phyloP scores from a whole-genome alignment of 2,329 filamentous ascomycete species.

The Xylaria sp. region DNA sequence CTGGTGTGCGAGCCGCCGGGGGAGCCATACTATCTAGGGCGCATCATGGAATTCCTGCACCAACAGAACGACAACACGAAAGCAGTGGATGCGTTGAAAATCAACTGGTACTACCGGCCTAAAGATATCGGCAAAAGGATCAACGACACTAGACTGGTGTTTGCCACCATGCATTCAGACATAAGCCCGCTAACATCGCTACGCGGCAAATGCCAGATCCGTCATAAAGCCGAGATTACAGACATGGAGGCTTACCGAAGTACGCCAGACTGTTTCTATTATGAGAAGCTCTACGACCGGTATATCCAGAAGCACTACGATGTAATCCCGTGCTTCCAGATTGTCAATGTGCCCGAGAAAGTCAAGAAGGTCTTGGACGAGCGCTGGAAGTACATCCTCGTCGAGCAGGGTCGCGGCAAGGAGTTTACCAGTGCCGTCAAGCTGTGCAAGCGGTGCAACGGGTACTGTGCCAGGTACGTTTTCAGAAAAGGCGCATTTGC shows the following conservation, averaged over 20 bases:
- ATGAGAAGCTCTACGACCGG: constrained; percentile 93
- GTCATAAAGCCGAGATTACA: constrained; percentile 79
- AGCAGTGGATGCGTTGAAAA: constrained; percentile 78
- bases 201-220: constrained; percentile 87
- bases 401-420: constrained; percentile 89
- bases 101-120: constrained; percentile 98
- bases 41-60: constrained; percentile 97
- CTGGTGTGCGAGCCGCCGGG: constrained; percentile 95
- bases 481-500: constrained; percentile 12
- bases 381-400: constrained; percentile 92
- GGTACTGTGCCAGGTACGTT: constrained; percentile 84
- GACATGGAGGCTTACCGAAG: constrained; percentile 81
- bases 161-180: constrained; percentile 98
- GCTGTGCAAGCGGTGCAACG: constrained; percentile 84
- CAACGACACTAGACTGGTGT: constrained; percentile 84
- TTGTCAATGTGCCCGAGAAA: constrained; percentile 92
- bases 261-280: constrained; percentile 86
- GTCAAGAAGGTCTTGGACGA: constrained; percentile 96
- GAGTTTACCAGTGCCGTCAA: constrained; percentile 95
- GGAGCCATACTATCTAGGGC: constrained; percentile 94
- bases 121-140: constrained; percentile 92
- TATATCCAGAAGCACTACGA: constrained; percentile 99
- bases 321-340: constrained; percentile 82
- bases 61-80: constrained; percentile 65
- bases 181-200: constrained; percentile 86